Conservation (phyloP, 805 yeast species). For the Candida saitoana region DNA sequence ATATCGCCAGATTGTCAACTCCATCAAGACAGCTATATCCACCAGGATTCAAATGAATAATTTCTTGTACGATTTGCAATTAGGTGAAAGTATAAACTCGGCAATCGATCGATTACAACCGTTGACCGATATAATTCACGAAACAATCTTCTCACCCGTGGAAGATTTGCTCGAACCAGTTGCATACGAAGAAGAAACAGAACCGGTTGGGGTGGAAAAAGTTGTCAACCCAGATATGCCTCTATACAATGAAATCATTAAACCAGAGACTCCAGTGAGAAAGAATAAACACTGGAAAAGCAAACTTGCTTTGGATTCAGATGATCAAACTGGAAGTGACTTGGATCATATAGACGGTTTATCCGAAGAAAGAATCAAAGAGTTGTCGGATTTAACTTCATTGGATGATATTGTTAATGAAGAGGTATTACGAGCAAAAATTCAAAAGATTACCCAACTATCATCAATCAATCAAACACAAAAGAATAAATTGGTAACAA, state of each 20-base stretch:
- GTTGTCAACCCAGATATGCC: slow-evolving; percentile 48
- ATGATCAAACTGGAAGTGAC: slow-evolving; percentile 17
- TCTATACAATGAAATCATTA: slow-evolving; percentile 47
- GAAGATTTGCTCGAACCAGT: slow-evolving; percentile 38
- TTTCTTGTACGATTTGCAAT: slow-evolving; percentile 35
- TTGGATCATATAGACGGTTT: slow-evolving; percentile 34
- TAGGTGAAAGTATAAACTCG: slow-evolving; percentile 46
- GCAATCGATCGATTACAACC: slow-evolving; percentile 53
- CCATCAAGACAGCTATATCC: slow-evolving; percentile 36
- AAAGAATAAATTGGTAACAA: slow-evolving; percentile 52
- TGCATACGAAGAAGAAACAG: slow-evolving; percentile 30
- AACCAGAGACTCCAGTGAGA: slow-evolving; percentile 32
- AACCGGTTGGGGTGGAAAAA: slow-evolving; percentile 52
- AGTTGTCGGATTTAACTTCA: slow-evolving; percentile 33
- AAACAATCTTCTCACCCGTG: slow-evolving; percentile 46
- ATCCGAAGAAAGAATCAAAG: slow-evolving; percentile 29
- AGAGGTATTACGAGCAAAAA: slow-evolving; percentile 43
- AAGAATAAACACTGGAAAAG: slow-evolving; percentile 25
- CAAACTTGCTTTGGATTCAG: slow-evolving; percentile 9
- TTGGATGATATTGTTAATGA: slow-evolving; percentile 36
- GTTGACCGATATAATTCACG: slow-evolving; percentile 41
- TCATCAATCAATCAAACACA: slow-evolving; percentile 34
- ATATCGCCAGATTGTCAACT: slow-evolving; percentile 20
- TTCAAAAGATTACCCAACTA: slow-evolving; percentile 43
- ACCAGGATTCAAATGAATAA: slow-evolving; percentile 41